A percentile compares a stretch with the other conserved stretches of the same genome.
Evolutionary conservation across 805 yeast genomes (phyloP).

Genomic region (Teunomyces aglyptinius): DNA sequence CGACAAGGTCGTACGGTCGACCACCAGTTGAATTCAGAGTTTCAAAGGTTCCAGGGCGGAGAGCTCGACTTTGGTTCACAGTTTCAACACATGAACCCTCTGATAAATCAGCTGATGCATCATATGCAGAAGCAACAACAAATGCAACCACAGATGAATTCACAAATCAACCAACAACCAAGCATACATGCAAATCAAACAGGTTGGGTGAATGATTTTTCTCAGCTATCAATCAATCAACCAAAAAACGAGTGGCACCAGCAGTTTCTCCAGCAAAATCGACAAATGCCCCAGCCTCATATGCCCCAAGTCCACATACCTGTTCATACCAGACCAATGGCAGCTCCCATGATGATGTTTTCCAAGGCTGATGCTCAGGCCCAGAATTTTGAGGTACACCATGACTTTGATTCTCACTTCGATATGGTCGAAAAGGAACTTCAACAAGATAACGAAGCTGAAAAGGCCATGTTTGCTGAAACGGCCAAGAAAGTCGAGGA

Average conservation of each 20-base stretch:
- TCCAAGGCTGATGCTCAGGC: background rate
- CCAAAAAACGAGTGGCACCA: conserved; percentile 22
- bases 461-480: conserved; percentile 38
- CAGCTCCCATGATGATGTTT: background rate
- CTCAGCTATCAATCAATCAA: conserved; percentile 18
- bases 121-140: conserved; percentile 7
- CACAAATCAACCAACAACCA: conserved; percentile 2
- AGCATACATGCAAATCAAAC: conserved; percentile 4
- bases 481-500: conserved; percentile 37
- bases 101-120: conserved; percentile 12
- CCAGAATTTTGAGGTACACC: background rate
- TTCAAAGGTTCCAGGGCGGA: conserved; percentile 28
- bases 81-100: conserved; percentile 9
- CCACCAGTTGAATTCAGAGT: conserved; percentile 36
- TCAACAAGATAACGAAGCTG: conserved; percentile 14
- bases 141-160: conserved; percentile 4
- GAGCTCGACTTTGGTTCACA: conserved; percentile 15
- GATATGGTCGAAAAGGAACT: conserved; percentile 32
- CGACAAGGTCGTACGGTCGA: conserved; percentile 25
- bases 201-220: conserved; percentile 32
- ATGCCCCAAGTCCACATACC: background rate
- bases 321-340: background rate
- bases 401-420: conserved; percentile 29
- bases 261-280: conserved; percentile 21
- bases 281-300: conserved; percentile 4